Base-by-base conservation (phyloP, 495 filamentous ascomycete species). In the Parmelia sp. region DNA sequence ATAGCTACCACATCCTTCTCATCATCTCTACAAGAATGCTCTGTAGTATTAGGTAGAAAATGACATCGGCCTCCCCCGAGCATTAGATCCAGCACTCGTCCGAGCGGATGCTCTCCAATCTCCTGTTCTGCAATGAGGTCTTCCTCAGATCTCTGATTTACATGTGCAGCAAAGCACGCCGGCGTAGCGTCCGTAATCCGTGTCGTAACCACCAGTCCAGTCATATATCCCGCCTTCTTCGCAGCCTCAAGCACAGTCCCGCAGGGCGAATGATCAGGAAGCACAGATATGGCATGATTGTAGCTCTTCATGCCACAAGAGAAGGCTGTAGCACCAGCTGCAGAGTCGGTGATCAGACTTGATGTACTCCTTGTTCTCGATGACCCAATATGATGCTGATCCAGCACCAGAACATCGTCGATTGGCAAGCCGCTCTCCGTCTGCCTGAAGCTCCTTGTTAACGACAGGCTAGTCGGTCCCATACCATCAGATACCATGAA, bases 401-500 rank as follows among this genome's bases (percentile, higher is more conserved):
- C 94, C 63, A 98, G 79, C 8, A 87, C 82, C 58, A 98, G 80
- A 9, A 82, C 86, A 66, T 95, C 83, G 62, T 86, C 84, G 62
- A 82, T 77, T 5, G 89, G 86, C 21, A 92, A 77, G 17, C 83
- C 84, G 40, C 86, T 79, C n/a, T 77, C 72, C 40, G 80, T 77
- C 74, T 98, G 94, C 36, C 85, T 80, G 77, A 90, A 97, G 71
- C 83, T 86, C 56, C 94, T 80, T 9, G 95, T 96, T 71, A 97
- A 74, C 17, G 85, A 85, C 31, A 97, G 80, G 72, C 90, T 93
- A 27, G 92, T 90, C 4, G 94, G 94, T 0, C 94, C 94, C 95
- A 98, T 97, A 62, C 93, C 94, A 71, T 98, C 94, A 0, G 90
- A 95, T 12, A 98, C 95, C 95, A 98, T 97, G 79, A 98, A 97